Evolutionary conservation across 2,329 filamentous ascomycete genomes (phyloP).

Genomic region (Talaromyces albobiverticillius): DNA sequence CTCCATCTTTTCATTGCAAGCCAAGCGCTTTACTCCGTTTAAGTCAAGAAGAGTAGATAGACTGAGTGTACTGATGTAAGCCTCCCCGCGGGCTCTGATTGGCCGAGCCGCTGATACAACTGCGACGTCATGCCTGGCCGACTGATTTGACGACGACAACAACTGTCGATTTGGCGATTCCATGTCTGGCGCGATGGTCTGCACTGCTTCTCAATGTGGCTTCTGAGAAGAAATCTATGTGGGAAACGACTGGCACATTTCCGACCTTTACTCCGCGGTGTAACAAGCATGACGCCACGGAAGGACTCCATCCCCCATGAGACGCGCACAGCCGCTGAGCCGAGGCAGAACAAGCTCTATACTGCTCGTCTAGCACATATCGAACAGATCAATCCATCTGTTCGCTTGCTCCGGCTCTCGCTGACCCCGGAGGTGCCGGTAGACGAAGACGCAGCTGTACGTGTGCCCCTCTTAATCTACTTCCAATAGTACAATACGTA

Average conservation of each 20-base stretch:
- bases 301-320: conserved; percentile 55
- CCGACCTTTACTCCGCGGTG: neutral
- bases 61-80: too few relatives aligned
- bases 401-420: conserved; percentile 66
- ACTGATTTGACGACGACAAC: neutral
- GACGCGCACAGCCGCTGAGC: conserved; percentile 71
- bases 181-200: neutral
- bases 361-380: conserved; percentile 61
- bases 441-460: conserved; percentile 40
- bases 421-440: conserved; percentile 46
- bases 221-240: neutral
- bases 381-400: conserved; percentile 61
- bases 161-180: too few relatives aligned
- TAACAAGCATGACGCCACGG: conserved; percentile 16
- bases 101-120: too few relatives aligned
- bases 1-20: too few relatives aligned
- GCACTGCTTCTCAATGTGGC: neutral
- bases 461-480: conserved; percentile 33
- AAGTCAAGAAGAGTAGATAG: too few relatives aligned
- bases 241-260: neutral
- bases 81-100: too few relatives aligned
- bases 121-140: neutral
- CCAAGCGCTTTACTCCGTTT: too few relatives aligned
- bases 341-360: conserved; percentile 65
- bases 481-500: too few relatives aligned